phyloP scores from a whole-genome alignment of 2,329 filamentous ascomycete species.

The Paecilomyces dactylethromorphus region DNA sequence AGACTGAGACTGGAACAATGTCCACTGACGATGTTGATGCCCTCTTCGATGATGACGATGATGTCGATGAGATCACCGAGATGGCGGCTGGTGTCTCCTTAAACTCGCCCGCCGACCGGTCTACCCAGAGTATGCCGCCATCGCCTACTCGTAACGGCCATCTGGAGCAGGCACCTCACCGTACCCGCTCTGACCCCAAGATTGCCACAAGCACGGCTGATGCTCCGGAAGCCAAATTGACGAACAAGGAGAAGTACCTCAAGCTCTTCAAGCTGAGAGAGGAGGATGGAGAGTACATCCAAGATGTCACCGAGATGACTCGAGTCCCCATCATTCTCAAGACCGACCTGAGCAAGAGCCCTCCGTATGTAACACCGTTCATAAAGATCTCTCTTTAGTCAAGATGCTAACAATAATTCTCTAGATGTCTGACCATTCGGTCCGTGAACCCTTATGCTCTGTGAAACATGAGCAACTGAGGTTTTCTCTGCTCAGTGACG shows the following conservation, averaged over 20 bases:
- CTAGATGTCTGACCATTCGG: constrained; percentile 44
- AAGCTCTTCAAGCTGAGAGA: constrained; percentile 84
- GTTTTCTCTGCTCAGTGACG: background rate
- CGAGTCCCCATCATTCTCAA: constrained; percentile 95
- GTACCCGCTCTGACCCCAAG: constrained; percentile 91
- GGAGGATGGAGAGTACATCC: constrained; percentile 91
- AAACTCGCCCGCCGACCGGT: constrained; percentile 63
- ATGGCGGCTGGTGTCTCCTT: constrained; percentile 87
- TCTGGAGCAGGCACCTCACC: constrained; percentile 64
- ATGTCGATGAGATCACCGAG: constrained; percentile 81
- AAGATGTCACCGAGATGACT: constrained; percentile 97
- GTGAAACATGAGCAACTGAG: constrained; percentile 23
- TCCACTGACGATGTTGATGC: constrained; percentile 89
- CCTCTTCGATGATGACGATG: constrained; percentile 90
- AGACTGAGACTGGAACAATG: constrained; percentile 91
- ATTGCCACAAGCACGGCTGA: constrained; percentile 63
- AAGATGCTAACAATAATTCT: constrained; percentile 14
- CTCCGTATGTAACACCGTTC: constrained; percentile 68
- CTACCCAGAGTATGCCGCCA: constrained; percentile 90
- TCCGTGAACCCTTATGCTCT: constrained; percentile 47
- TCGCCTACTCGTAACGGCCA: constrained; percentile 75
- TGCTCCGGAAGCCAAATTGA: constrained; percentile 70
- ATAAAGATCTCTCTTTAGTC: background rate
- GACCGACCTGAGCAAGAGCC: constrained; percentile 97
- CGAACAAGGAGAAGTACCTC: constrained; percentile 93